Percentiles rank a stretch among this genome's conserved stretches.
Evolutionary conservation across 23 red algal genomes (phyloP).

Genomic region (Gracilaria gracilis): DNA sequence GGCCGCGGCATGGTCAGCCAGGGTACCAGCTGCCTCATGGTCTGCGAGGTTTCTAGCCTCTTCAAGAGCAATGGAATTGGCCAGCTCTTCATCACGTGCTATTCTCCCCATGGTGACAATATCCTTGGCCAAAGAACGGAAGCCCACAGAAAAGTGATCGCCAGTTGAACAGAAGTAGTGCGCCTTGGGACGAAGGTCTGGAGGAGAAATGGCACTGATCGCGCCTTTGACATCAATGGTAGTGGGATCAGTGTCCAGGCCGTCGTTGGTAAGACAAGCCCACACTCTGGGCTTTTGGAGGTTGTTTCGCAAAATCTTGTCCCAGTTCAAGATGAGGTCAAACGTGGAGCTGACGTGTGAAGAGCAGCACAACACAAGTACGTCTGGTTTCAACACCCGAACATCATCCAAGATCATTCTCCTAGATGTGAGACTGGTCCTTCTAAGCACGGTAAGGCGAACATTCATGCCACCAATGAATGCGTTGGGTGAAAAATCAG

Average conservation of each 20-base stretch:
- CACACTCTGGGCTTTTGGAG: constrained; percentile 74
- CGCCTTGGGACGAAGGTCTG: constrained; percentile 63
- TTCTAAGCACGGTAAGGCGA: constrained; percentile 65
- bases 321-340: constrained; percentile 64
- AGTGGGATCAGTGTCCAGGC: constrained; percentile 13
- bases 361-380: constrained; percentile 75
- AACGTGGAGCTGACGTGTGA: constrained; percentile 65
- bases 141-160: constrained; percentile 70
- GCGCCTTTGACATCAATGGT: constrained; percentile 60
- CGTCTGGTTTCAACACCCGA: constrained; percentile 77
- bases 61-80: constrained; percentile 60
- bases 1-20: constrained; percentile 53
- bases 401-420: constrained; percentile 85
- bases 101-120: constrained; percentile 62
- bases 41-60: constrained; percentile 66
- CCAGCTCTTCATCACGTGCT: constrained; percentile 69
- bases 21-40: constrained; percentile 49
- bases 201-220: constrained; percentile 57
- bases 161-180: constrained; percentile 68
- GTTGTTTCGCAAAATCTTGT: constrained; percentile 73
- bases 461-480: constrained; percentile 67
- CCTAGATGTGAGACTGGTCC: constrained; percentile 67
- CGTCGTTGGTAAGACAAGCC: constrained; percentile 68
- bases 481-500: constrained; percentile 73
- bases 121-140: constrained; percentile 73